phyloP scores from a whole-genome alignment of 805 yeast species.

The Scheffersomyces stipitis region DNA sequence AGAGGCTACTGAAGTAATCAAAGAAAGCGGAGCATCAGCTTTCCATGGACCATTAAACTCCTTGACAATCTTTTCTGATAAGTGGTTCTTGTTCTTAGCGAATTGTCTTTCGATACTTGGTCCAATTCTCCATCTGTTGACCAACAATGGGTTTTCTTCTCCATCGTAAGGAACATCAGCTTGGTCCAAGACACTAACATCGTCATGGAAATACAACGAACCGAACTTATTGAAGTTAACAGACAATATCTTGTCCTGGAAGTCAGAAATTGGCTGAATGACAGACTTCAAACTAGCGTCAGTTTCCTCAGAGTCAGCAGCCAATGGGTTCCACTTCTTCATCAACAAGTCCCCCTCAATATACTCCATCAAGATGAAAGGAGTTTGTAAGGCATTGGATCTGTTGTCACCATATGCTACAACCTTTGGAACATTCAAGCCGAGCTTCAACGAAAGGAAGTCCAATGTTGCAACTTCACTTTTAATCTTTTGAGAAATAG shows the following conservation, averaged over 20 bases:
- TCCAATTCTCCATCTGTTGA: conserved; percentile 84
- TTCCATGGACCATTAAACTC: conserved; percentile 78
- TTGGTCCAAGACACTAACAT: conserved; percentile 50
- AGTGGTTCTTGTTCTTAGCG: conserved; percentile 62
- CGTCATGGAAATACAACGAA: conserved; percentile 76
- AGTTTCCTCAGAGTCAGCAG: conserved; percentile 52
- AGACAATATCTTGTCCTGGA: conserved; percentile 54
- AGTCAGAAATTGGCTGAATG: conserved; percentile 70
- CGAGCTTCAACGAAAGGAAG: conserved; percentile 64
- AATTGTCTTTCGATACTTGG: conserved; percentile 81
- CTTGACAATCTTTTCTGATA: conserved; percentile 50
- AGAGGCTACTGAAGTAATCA: conserved; percentile 62
- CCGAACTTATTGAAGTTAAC: conserved; percentile 74
- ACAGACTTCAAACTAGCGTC: conserved; percentile 55
- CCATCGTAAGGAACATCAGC: conserved; percentile 54
- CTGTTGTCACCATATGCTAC: conserved; percentile 62
- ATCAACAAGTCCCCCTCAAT: conserved; percentile 79
- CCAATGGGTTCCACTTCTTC: conserved; percentile 88
- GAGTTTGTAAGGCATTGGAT: conserved; percentile 64
- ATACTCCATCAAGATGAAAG: conserved; percentile 79
- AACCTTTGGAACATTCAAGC: conserved; percentile 71
- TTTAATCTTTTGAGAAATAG: conserved; percentile 66
- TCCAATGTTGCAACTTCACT: conserved; percentile 95
- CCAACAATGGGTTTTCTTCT: conserved; percentile 54
- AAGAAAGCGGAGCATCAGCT: conserved; percentile 53